Evolutionary conservation across 345 rosid species (phyloP).

Genomic region (Salix dunnii): DNA sequence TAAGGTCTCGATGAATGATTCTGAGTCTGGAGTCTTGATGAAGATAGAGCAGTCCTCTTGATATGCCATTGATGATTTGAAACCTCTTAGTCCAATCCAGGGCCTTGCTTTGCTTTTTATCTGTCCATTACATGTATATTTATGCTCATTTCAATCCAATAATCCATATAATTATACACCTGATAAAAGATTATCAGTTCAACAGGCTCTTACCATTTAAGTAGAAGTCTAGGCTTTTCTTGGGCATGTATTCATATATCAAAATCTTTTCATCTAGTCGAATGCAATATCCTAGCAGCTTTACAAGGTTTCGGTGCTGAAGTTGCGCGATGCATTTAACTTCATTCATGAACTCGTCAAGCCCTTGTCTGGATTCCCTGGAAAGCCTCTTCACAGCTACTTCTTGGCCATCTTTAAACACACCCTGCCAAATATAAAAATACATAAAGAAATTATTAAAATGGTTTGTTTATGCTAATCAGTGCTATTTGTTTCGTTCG

Average conservation of each 20-base stretch:
- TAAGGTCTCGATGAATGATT: constrained; percentile 4
- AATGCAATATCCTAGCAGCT: constrained; percentile 21
- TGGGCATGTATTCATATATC: constrained; percentile 20
- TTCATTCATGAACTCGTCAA: constrained; percentile 18
- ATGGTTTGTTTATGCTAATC: background rate
- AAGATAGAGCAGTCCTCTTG: background rate
- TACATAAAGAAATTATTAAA: background rate
- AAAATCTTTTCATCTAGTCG: constrained; percentile 11
- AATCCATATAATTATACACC: no score
- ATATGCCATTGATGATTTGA: background rate
- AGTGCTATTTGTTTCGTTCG: no score
- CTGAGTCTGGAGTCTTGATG: constrained; percentile 4
- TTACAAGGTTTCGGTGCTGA: constrained; percentile 22
- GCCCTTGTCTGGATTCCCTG: constrained; percentile 12
- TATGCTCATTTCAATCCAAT: background rate
- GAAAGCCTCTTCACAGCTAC: constrained; percentile 20
- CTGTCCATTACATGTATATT: background rate
- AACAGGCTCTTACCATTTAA: background rate
- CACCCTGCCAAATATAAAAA: background rate
- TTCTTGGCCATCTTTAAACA: constrained; percentile 6
- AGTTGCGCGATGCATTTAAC: constrained; percentile 16
- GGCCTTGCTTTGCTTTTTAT: background rate
- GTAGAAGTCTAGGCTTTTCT: constrained; percentile 17
- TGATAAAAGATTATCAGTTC: background rate
- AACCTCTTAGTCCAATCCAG: background rate